Percentiles rank a stretch among this genome's conserved stretches.
These are phyloP conservation scores for Krasilnikovozyma curviuscula DNA, from an alignment of 768 basidiomycete genomes.

Conservation along the genomic window DNA sequence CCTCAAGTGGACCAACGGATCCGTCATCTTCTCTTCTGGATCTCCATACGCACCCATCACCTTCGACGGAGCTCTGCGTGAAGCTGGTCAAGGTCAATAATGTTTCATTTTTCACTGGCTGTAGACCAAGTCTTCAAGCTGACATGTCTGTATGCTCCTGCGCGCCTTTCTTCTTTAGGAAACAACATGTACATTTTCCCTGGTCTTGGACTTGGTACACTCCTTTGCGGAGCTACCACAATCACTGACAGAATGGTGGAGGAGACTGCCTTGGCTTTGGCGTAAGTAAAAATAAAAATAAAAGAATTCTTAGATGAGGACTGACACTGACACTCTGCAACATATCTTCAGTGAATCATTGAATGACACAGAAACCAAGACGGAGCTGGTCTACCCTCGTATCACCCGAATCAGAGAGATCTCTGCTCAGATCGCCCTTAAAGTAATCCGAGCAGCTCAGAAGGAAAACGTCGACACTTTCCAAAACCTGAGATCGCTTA, in stretches of 20 bases:
- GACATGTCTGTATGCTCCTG: background rate
- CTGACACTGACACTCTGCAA: no score
- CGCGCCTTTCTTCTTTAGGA: background rate
- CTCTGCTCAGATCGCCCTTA: slow-evolving; percentile 41
- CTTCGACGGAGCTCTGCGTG: slow-evolving; percentile 38
- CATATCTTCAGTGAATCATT: slow-evolving; percentile 57
- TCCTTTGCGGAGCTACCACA: slow-evolving; percentile 44
- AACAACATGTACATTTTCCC: slow-evolving; percentile 24
- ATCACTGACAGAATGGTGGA: slow-evolving; percentile 82
- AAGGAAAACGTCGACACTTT: slow-evolving; percentile 32
- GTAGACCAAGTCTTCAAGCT: slow-evolving; percentile 4
- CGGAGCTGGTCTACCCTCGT: slow-evolving; percentile 61
- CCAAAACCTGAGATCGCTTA: slow-evolving; percentile 11
- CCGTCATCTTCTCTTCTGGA: slow-evolving; percentile 55
- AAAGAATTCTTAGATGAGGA: no score
- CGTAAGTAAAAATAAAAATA: no score
- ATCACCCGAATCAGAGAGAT: slow-evolving; percentile 38
- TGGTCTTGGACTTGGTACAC: slow-evolving; percentile 55
- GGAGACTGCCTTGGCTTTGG: slow-evolving; percentile 56
- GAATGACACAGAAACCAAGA: slow-evolving; percentile 44
- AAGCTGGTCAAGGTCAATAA: slow-evolving; percentile 83
- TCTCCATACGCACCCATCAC: slow-evolving; percentile 55
- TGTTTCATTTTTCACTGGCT: slow-evolving; percentile 54
- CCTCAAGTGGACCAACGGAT: slow-evolving; percentile 49
- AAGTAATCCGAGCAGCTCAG: slow-evolving; percentile 65